A percentile compares a stretch with the other conserved stretches of the same genome.
These are phyloP conservation scores for Aspergillus fumigatiaffinis DNA, from an alignment of 2,329 filamentous ascomycete genomes.

Conservation along the genomic window DNA sequence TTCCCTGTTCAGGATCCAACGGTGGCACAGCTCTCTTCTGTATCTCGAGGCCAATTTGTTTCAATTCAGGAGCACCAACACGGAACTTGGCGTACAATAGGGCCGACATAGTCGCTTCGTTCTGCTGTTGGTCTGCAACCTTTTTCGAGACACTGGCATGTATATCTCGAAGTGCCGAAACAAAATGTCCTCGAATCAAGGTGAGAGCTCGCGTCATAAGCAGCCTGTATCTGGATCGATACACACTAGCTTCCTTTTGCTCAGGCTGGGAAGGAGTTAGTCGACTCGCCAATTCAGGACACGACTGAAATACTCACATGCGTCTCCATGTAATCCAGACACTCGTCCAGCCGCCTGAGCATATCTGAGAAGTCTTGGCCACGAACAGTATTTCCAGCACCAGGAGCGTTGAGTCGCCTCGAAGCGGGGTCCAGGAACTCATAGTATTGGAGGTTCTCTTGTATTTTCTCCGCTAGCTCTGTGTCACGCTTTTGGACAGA, in stretches of 20 bases:
- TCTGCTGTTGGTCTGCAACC: constrained; percentile 63
- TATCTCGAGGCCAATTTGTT: constrained; percentile 63
- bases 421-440: constrained; percentile 89
- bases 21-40: constrained; percentile 62
- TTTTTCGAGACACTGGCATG: constrained; percentile 60
- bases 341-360: constrained; percentile 80
- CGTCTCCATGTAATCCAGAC: constrained; percentile 84
- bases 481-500: constrained; percentile 76
- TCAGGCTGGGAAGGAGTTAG: constrained; percentile 53
- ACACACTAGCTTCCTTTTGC: constrained; percentile 83
- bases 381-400: constrained; percentile 79
- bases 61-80: constrained; percentile 62
- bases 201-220: constrained; percentile 68
- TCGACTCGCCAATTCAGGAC: constrained; percentile 7
- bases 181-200: constrained; percentile 64
- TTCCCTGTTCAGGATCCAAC: constrained; percentile 54
- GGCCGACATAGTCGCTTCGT: constrained; percentile 68
- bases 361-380: constrained; percentile 84
- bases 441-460: constrained; percentile 90
- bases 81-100: constrained; percentile 68
- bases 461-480: constrained; percentile 75
- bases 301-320: constrained; percentile 56
- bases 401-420: constrained; percentile 83
- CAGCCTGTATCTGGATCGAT: constrained; percentile 80
- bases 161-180: constrained; percentile 58